Base-by-base conservation (phyloP, 1,284 basidiomycete genomes). In the Lignosus rhinocerotis region DNA sequence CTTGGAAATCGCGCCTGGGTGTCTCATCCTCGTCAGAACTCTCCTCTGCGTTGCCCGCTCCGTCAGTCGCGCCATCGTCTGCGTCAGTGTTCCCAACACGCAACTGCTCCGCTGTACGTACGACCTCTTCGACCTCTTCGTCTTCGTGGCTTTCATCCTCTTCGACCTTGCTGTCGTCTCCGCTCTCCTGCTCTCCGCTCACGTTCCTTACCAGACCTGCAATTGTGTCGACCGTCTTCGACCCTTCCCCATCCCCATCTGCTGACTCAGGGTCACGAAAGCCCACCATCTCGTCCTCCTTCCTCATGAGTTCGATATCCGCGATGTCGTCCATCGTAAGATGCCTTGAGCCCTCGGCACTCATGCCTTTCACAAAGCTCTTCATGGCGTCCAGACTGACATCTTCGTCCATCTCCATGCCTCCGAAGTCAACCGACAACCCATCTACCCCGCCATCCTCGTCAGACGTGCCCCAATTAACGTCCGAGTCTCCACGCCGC, bases 381-480 rank as follows among this genome's bases (percentile, higher is more conserved):
- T 72, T 69, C 84, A 90, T 83, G 12, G 81, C 82, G 6, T 69
- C 67, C 25, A 78, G 33, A 60, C 80, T 77, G 16, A 82, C 51
- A 5, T 80, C 83, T 0, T 75, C 73, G 66, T 90, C 88, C 31
- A 89, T 67, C 5, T 82, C 78, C 88, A 90, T 90, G 9, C 70
- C 79, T 10, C 70, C 79, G 3, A 75, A 50, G 6, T 66, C 77
- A 67, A 64, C 77, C 62, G 66, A 77, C 66, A 71, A 62, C 63
- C 66, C 71, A 7, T 78, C 76, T 25, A 75, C 70, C 34, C 67
- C 73, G 2, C 63, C 66, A 1, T 64, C 70, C 16, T 68, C 67
- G 70, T 89, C 87, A 4, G 75, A 79, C 53, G 81, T 81, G 1
- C 87, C 88, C 87, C 87, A 90, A 53, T 91, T 85, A 33, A 90